Evolutionary conservation across 2,329 filamentous ascomycete genomes (phyloP).

Genomic region (Dactylellina sp.): DNA sequence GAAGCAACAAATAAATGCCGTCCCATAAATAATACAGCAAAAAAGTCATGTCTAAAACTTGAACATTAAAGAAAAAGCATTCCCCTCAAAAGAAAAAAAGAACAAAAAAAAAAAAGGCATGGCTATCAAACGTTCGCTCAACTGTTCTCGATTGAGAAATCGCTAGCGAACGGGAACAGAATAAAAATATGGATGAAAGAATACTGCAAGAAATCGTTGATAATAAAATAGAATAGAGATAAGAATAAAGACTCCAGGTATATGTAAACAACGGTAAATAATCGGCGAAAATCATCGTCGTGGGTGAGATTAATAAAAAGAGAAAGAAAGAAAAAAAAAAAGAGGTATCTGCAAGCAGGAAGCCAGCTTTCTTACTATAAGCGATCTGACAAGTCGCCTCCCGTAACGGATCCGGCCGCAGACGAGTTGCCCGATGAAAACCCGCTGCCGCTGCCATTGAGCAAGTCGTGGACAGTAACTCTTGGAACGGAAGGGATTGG

Average conservation of each 20-base stretch:
- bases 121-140: no score
- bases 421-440: conserved; percentile 82
- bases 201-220: neutral
- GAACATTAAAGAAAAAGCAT: neutral
- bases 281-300: neutral
- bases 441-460: conserved; percentile 71
- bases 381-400: conserved; percentile 75
- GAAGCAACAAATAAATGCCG: conserved; percentile 20
- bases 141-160: no score
- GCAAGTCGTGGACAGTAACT: conserved; percentile 85
- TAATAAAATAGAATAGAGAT: neutral
- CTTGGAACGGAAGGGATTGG: conserved; percentile 92
- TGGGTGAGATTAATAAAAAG: conserved; percentile 4
- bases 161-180: neutral
- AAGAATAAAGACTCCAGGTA: neutral
- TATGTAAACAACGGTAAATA: conserved; percentile 4
- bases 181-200: conserved; percentile 2
- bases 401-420: conserved; percentile 79
- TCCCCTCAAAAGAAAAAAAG: no score
- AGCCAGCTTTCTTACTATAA: conserved; percentile 61
- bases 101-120: neutral
- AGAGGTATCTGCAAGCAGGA: neutral
- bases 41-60: conserved; percentile 10
- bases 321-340: neutral
- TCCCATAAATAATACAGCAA: conserved; percentile 41